phyloP scores from a whole-genome alignment of 805 yeast species.

The Yamadazyma tumulicola region DNA sequence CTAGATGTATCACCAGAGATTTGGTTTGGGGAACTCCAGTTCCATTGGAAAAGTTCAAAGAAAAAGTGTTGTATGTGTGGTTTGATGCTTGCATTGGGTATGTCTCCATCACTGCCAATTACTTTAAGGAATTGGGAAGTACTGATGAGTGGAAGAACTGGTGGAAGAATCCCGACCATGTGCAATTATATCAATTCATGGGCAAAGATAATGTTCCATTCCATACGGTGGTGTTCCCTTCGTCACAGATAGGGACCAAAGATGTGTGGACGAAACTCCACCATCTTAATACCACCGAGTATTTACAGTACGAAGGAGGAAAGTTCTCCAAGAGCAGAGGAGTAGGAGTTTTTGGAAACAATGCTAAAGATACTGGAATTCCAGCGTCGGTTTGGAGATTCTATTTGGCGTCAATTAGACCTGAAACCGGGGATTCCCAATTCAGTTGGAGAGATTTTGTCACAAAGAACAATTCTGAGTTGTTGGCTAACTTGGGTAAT shows the following conservation, averaged over 20 bases:
- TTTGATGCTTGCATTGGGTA: slow-evolving; percentile 98
- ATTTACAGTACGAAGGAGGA: slow-evolving; percentile 96
- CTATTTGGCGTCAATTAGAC: slow-evolving; percentile 87
- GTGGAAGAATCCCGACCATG: slow-evolving; percentile 95
- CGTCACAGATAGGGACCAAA: slow-evolving; percentile 81
- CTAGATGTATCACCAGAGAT: slow-evolving; percentile 97
- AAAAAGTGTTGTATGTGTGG: slow-evolving; percentile 97
- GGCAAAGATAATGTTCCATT: slow-evolving; percentile 99
- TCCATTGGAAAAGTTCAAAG: slow-evolving; percentile 79
- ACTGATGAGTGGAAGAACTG: slow-evolving; percentile 69
- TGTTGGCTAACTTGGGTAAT: slow-evolving; percentile 94
- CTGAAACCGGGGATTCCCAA: slow-evolving; percentile 94
- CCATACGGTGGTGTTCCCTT: slow-evolving; percentile 98
- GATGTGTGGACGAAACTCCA: slow-evolving; percentile 89
- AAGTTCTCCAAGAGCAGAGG: slow-evolving; percentile 98
- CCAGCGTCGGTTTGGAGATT: slow-evolving; percentile 97
- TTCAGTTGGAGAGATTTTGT: slow-evolving; percentile 98
- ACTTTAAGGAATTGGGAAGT: slow-evolving; percentile 39
- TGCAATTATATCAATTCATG: slow-evolving; percentile 92
- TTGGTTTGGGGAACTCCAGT: slow-evolving; percentile 98
- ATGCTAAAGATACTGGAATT: slow-evolving; percentile 89
- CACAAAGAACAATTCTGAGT: slow-evolving; percentile 86
- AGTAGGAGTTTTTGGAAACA: slow-evolving; percentile 97
- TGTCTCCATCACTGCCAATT: slow-evolving; percentile 92
- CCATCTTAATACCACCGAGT: slow-evolving; percentile 92